phyloP scores from a whole-genome alignment of 768 basidiomycete species.

The Leucosporidium creatinivorum region DNA sequence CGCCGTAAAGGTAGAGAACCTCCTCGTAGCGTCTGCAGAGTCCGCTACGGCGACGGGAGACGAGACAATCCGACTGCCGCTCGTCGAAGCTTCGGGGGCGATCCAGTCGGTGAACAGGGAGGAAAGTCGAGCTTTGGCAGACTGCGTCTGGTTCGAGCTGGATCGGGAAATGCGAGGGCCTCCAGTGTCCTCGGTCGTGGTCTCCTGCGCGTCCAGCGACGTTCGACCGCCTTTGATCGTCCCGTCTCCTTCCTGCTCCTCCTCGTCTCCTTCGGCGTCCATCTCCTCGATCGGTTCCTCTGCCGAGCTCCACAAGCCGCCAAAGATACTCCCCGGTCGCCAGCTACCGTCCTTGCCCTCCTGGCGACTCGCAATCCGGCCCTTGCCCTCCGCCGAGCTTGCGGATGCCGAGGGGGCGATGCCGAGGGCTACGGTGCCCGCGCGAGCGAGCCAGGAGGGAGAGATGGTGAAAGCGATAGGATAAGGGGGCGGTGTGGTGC shows the following conservation, averaged over 20 bases:
- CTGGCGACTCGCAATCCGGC: too few species aligned
- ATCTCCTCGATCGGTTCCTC: conserved; percentile 46
- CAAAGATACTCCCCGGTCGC: conserved; percentile 68
- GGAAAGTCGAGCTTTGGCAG: conserved; percentile 26
- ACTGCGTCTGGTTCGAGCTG: not conserved
- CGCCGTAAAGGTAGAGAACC: conserved; percentile 27
- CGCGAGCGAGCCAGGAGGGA: conserved; percentile 21
- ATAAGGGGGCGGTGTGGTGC: not conserved
- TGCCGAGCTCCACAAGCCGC: conserved; percentile 45
- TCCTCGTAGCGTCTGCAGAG: conserved; percentile 26
- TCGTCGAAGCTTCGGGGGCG: conserved; percentile 7
- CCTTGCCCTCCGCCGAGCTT: not conserved
- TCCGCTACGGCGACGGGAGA: conserved; percentile 26
- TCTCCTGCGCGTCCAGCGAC: not conserved
- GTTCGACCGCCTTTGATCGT: conserved; percentile 25
- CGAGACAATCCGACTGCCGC: not conserved
- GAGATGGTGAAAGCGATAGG: conserved; percentile 20
- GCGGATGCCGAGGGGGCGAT: not conserved
- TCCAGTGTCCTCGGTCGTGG: not conserved
- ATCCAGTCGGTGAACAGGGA: conserved; percentile 35
- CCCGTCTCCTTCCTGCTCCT: conserved; percentile 46
- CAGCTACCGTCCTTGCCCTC: conserved; percentile 43
- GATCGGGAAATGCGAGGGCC: not conserved
- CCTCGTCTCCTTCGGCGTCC: conserved; percentile 52
- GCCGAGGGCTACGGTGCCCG: conserved; percentile 23